Evolutionary conservation across 176 grass and related monocot species (phyloP).

Genomic region (Bothriochloa decipiens): DNA sequence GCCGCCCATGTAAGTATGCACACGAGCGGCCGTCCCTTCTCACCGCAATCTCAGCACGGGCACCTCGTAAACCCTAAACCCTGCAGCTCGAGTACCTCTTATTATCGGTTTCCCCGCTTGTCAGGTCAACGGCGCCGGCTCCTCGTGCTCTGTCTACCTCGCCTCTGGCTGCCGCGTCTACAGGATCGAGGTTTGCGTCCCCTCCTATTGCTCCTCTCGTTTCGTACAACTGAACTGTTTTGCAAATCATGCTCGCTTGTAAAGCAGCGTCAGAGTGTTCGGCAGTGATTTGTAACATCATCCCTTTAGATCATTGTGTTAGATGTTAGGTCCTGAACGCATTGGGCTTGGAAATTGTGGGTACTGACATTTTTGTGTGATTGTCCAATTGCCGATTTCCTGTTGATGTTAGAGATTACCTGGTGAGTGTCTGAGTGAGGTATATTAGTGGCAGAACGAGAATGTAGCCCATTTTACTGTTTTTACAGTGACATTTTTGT

Average conservation of each 20-base stretch:
- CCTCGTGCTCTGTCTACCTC: slow-evolving; percentile 74
- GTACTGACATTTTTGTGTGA: background rate
- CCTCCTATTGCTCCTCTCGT: background rate
- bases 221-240: background rate
- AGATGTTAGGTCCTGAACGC: background rate
- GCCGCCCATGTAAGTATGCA: slow-evolving; percentile 57
- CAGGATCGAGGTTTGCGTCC: slow-evolving; percentile 65
- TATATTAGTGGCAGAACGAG: background rate
- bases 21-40: background rate
- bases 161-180: slow-evolving; percentile 82
- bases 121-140: slow-evolving; percentile 59
- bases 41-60: background rate
- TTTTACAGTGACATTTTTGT: background rate
- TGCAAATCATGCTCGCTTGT: background rate
- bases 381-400: background rate
- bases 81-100: background rate
- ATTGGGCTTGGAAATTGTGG: slow-evolving; percentile 6
- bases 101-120: background rate
- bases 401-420: background rate
- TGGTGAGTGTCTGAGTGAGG: background rate
- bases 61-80: slow-evolving; percentile 49
- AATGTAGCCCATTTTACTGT: background rate
- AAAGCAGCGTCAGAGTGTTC: background rate
- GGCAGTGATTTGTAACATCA: background rate
- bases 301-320: background rate